Conservation (phyloP, 2,329 filamentous ascomycete species). For the Verticillium dahliae region DNA sequence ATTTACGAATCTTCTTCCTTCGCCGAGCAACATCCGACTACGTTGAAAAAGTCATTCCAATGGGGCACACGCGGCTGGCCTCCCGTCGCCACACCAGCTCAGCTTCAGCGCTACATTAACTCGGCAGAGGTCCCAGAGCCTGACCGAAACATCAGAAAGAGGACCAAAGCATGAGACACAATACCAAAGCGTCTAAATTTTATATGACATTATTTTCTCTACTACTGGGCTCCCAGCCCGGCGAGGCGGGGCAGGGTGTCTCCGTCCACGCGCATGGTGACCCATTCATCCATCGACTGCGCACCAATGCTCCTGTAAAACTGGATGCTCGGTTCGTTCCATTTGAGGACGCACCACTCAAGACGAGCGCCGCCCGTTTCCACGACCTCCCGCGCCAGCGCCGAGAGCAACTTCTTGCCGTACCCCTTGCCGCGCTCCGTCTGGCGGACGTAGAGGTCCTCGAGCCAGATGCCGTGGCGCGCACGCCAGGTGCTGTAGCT, state of each 20-base stretch:
- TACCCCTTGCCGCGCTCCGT: conserved; percentile 69
- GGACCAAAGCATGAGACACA: background rate
- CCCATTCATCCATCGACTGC: conserved; percentile 62
- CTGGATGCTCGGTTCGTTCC: conserved; percentile 84
- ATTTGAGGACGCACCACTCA: conserved; percentile 88
- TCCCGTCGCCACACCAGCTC: background rate
- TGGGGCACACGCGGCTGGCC: conserved; percentile 34
- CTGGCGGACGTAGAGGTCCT: conserved; percentile 81
- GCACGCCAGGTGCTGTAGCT: conserved; percentile 93
- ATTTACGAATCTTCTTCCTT: conserved; percentile 38
- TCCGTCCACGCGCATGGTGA: conserved; percentile 67
- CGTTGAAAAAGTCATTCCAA: conserved; percentile 25
- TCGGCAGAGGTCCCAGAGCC: background rate
- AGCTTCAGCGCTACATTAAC: background rate
- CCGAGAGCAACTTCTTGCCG: conserved; percentile 66
- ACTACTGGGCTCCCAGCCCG: conserved; percentile 16
- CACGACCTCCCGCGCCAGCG: conserved; percentile 72
- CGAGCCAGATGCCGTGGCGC: conserved; percentile 83
- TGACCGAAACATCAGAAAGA: background rate
- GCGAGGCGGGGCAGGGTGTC: conserved; percentile 57
- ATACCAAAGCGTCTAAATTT: background rate
- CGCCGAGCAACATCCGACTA: conserved; percentile 26
- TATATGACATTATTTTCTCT: background rate
- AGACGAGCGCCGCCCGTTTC: conserved; percentile 67
- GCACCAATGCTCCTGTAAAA: conserved; percentile 77